Evolutionary conservation across 2,329 filamentous ascomycete genomes (phyloP), one percentile per base, ranked within the genome.

Genomic region (Aureobasidium sp.): DNA sequence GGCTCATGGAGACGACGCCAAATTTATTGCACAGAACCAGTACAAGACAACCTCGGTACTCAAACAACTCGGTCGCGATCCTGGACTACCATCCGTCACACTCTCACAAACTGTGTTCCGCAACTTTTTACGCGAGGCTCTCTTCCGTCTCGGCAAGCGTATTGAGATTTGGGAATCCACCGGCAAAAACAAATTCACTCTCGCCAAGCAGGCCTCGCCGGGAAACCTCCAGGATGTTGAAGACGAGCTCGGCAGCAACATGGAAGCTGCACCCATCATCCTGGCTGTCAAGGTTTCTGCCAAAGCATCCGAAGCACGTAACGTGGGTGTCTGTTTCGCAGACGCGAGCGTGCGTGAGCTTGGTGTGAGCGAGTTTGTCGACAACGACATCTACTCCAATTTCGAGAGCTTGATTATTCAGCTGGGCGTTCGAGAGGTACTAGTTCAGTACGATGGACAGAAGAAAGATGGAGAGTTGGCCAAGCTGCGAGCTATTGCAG

Each of bases 21-120:
- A 83, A 66, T 92, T 91, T 73, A 92, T 95, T 67, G 90, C 90
- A 13, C 83, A 86, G 66, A 90, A 87, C 21, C 78, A 97, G 63
- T 99, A 99, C 82, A 96, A 96, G 77, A 97, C 94, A 5, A 97
- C 92, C 2, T 96, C 94, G 0, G 94, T 99, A 16, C 83, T 99
- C 27, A 86, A 93, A 67, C 91, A 94, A 68, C 83, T 99, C 27
- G 94, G 94, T 64, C 86, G 87, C 71, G 85, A 89, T 63, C 90
- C 88, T n/a, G 88, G 89, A 51, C 82, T 99, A 2, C 85, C 91
- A 6, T 99, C 94, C 2, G 94, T 99, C 44, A 97, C 94, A 1
- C 91, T 99, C 85, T 94, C 92, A 54, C 81, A 91, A 62, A 97
- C 93, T 3, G 94, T 97, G 4, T 99, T 94, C 75, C 88, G 92